Evolutionary conservation across 2,329 filamentous ascomycete species (phyloP).

Genomic region (Colletotrichum neosansevieriae): DNA sequence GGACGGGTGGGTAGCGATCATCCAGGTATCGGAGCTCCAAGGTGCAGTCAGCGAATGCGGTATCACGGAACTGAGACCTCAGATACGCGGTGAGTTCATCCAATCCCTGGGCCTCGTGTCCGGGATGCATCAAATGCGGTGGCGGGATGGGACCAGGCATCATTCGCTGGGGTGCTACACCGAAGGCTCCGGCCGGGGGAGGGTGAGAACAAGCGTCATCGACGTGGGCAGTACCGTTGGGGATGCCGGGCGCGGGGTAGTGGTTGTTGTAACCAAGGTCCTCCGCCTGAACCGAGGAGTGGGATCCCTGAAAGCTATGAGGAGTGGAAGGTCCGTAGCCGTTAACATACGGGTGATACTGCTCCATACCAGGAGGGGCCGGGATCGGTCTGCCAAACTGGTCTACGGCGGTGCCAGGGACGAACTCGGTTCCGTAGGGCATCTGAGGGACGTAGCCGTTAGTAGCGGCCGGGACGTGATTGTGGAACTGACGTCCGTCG

Average conservation of each 20-base stretch:
- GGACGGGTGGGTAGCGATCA: slow-evolving; percentile 52
- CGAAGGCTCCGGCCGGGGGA: slow-evolving; percentile 24
- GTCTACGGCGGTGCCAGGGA: slow-evolving; percentile 51
- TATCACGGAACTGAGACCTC: slow-evolving; percentile 53
- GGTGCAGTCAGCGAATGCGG: slow-evolving; percentile 57
- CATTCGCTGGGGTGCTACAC: slow-evolving; percentile 46
- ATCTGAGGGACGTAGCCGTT: slow-evolving; percentile 55
- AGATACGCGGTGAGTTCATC: slow-evolving; percentile 56
- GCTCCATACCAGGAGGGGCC: slow-evolving; percentile 48
- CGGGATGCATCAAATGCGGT: slow-evolving; percentile 41
- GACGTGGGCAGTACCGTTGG: slow-evolving; percentile 50
- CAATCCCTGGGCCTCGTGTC: slow-evolving; percentile 40
- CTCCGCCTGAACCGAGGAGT: slow-evolving; percentile 64
- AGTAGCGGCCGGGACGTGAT: slow-evolving; percentile 42
- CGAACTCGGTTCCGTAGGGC: slow-evolving; percentile 52
- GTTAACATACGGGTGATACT: slow-evolving; percentile 48
- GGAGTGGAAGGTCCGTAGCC: slow-evolving; percentile 67
- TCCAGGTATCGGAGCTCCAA: slow-evolving; percentile 60
- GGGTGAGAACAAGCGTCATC: slow-evolving; percentile 47
- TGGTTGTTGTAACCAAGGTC: slow-evolving; percentile 57
- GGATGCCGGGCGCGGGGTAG: slow-evolving; percentile 53
- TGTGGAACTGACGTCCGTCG: slow-evolving; percentile 49
- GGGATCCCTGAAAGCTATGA: slow-evolving; percentile 72
- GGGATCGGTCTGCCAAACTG: slow-evolving; percentile 53
- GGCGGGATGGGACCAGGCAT: slow-evolving; percentile 47